Percentiles rank a stretch among this genome's conserved stretches.
These are phyloP conservation scores for Fusarium sambucinum DNA, from an alignment of 2,329 filamentous ascomycete genomes.

Conservation along the genomic window DNA sequence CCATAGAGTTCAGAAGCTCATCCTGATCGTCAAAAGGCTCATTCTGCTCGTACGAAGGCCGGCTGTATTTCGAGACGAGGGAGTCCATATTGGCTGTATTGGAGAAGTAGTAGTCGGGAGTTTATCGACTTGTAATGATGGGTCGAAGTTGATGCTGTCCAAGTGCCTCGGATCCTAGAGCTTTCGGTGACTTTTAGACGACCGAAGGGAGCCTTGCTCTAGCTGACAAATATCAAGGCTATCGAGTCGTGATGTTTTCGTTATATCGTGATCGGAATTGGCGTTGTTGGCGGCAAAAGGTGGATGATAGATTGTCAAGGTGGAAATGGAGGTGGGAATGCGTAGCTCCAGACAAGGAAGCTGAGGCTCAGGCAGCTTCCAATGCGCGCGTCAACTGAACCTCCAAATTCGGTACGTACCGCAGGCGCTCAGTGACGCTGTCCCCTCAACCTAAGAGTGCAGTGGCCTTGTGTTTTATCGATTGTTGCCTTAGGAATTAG, in stretches of 20 bases:
- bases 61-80: conserved; percentile 91
- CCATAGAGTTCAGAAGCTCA: conserved; percentile 77
- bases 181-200: conserved; percentile 9
- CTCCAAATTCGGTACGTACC: conserved; percentile 31
- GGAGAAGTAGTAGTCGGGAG: not conserved
- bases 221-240: conserved; percentile 3
- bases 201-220: not conserved
- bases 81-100: conserved; percentile 77
- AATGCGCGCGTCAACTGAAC: conserved; percentile 57
- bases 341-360: conserved; percentile 44
- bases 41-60: conserved; percentile 76
- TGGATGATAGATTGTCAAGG: conserved; percentile 23
- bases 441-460: not conserved
- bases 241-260: conserved; percentile 20
- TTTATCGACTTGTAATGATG: conserved; percentile 23
- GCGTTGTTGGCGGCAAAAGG: conserved; percentile 15
- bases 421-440: conserved; percentile 1
- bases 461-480: not conserved
- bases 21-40: conserved; percentile 80
- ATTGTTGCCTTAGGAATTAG: not conserved
- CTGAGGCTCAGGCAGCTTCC: conserved; percentile 58
- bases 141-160: conserved; percentile 19
- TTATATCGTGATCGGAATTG: conserved; percentile 28
- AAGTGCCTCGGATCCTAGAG: conserved; percentile 17
- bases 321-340: conserved; percentile 33